phyloP scores from a whole-genome alignment of 2,329 filamentous ascomycete genomes.

The Fusarium nanum region DNA sequence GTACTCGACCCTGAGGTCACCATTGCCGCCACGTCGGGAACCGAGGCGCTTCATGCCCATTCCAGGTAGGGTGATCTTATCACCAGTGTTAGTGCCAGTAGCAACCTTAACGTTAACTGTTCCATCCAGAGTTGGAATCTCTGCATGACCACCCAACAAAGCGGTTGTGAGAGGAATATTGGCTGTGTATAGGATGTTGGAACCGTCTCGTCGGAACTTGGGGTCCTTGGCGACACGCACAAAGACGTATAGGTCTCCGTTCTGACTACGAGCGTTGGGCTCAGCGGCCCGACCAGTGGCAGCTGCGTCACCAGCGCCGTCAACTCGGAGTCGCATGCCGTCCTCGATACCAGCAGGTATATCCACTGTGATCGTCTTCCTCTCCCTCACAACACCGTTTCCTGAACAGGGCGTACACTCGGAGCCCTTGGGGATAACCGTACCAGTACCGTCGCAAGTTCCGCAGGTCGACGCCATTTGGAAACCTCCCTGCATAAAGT shows the following conservation, averaged over 20 bases:
- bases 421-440: constrained; percentile 79
- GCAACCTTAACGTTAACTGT: constrained; percentile 90
- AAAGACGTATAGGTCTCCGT: constrained; percentile 91
- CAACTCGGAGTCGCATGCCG: constrained; percentile 89
- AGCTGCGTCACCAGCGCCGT: constrained; percentile 88
- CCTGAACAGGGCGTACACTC: constrained; percentile 86
- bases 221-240: constrained; percentile 90
- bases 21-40: constrained; percentile 72
- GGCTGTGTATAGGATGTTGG: constrained; percentile 93
- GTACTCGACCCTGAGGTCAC: constrained; percentile 94
- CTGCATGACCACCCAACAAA: constrained; percentile 88
- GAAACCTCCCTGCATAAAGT: constrained; percentile 92
- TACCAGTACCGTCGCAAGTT: constrained; percentile 82
- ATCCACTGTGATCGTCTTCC: constrained; percentile 86
- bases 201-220: constrained; percentile 87
- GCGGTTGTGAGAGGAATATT: constrained; percentile 93
- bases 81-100: constrained; percentile 91
- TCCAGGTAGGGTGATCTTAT: constrained; percentile 87
- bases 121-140: constrained; percentile 89
- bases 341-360: constrained; percentile 97
- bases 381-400: constrained; percentile 84
- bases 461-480: constrained; percentile 94
- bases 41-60: constrained; percentile 94
- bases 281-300: constrained; percentile 76
- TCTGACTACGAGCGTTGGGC: constrained; percentile 71